Conservation (phyloP, 1,284 basidiomycete genomes). For the Cryptococcus floricola region DNA sequence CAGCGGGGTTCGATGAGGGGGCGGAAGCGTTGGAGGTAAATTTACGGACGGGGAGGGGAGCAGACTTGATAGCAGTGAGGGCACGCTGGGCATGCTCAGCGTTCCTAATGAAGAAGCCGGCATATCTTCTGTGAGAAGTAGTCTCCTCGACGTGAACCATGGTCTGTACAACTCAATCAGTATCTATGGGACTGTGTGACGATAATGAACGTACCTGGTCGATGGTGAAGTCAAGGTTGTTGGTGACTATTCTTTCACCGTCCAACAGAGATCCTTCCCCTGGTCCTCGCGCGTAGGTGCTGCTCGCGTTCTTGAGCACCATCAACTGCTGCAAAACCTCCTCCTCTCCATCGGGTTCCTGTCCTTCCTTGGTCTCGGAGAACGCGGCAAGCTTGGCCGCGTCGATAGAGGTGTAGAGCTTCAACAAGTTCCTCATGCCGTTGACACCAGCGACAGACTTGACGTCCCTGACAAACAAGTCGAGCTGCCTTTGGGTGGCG, state of each 20-base stretch:
- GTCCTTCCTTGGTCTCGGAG: conserved; percentile 55
- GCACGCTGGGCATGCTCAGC: conserved; percentile 83
- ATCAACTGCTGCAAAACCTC: conserved; percentile 94
- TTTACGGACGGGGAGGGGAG: conserved; percentile 58
- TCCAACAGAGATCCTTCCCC: conserved; percentile 64
- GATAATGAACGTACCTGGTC: conserved; percentile 64
- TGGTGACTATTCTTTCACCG: conserved; percentile 81
- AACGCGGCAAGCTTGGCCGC: conserved; percentile 88
- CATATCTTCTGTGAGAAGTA: conserved; percentile 84
- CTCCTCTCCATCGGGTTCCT: conserved; percentile 91
- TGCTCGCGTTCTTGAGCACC: conserved; percentile 79
- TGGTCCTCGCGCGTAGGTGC: conserved; percentile 61
- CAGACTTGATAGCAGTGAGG: conserved; percentile 67
- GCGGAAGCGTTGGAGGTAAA: not conserved
- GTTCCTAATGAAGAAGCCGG: conserved; percentile 95
- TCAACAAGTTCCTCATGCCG: conserved; percentile 85
- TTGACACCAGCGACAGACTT: conserved; percentile 71
- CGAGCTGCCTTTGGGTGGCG: conserved; percentile 76
- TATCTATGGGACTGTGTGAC: not conserved
- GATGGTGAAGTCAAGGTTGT: conserved; percentile 93
- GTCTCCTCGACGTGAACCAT: conserved; percentile 96
- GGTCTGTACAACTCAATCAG: conserved; percentile 55
- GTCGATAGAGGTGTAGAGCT: conserved; percentile 90
- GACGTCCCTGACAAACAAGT: conserved; percentile 74
- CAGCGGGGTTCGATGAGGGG: not conserved